Evolutionary conservation across 352 stramenopile genomes (phyloP), one percentile per base, ranked within the genome.

Genomic region (Phytopythium helicoides): DNA sequence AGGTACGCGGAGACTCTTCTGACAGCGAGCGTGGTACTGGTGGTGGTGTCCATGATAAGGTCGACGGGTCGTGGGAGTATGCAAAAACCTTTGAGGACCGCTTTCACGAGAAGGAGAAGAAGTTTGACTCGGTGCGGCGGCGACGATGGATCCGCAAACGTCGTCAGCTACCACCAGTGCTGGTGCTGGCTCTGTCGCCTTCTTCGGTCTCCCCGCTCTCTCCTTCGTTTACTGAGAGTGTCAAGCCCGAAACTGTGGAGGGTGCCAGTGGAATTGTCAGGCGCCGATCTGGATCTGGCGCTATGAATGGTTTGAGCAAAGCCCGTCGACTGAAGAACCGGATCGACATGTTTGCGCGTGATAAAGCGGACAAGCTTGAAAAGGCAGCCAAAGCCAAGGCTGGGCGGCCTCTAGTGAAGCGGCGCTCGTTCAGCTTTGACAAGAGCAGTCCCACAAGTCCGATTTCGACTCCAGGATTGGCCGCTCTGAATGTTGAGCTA

Each of bases 101-200:
- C 16, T 92, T 87, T 37, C 82, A 89, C 51, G 71, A 76, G 35
- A 90, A 87, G 37, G 74, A 89, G 47, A 84, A 80, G 49, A 86
- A 86, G 34, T 75, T 89, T 31, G 82, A 92, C 62, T 78, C 72
- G 22, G 74, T 92, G 3, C 75, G 82, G 11, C 66, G 82, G 22
- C 71, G 82, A 33, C 73, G 80, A 19, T 92, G 82, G 82, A 70
- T 79, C 6, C 77, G 82, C 25, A 59, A 71, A 7, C 75, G 82
- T 21, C 75, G 64, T 14, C 82, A 87, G 40, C 60, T 90, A 0
- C 71, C 82, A 12, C 60, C 60, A 21, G 76, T 90, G 40, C 48
- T 92, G 18, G 16, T 28, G 18, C 14, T 47, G 49, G 22, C 42
- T 28, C 48, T 65, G n/a, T 35, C 54, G 11, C 45, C 44, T 6